phyloP scores from a whole-genome alignment of 495 filamentous ascomycete genomes.

The Tuber borchii region DNA sequence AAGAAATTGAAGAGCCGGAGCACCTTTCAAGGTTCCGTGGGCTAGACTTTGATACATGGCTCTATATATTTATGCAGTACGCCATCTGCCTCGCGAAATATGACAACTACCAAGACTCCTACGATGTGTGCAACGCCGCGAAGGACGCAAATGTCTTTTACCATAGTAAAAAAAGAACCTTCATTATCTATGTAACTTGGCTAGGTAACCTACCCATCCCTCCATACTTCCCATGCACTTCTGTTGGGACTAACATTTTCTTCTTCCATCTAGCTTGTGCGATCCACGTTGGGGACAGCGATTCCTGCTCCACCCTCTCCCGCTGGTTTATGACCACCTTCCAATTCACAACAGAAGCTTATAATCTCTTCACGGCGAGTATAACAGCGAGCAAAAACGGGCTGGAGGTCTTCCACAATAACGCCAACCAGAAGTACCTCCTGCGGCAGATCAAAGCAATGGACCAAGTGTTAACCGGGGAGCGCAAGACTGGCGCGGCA shows the following conservation, averaged over 20 bases:
- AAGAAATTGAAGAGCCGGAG: conserved; percentile 27
- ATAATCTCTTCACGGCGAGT: conserved; percentile 58
- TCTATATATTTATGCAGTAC: conserved; percentile 85
- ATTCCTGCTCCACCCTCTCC: conserved; percentile 58
- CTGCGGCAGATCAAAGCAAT: conserved; percentile 84
- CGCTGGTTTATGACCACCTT: conserved; percentile 84
- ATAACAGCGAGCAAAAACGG: conserved; percentile 39
- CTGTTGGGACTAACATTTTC: neutral
- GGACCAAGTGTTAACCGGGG: conserved; percentile 51
- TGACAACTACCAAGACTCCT: conserved; percentile 57
- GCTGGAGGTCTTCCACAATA: conserved; percentile 49
- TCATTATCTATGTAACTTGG: conserved; percentile 73
- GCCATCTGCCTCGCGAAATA: conserved; percentile 62
- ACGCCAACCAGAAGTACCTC: conserved; percentile 74
- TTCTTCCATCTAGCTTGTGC: conserved; percentile 59
- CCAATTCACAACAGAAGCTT: conserved; percentile 76
- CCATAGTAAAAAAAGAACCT: conserved; percentile 57
- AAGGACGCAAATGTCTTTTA: conserved; percentile 73
- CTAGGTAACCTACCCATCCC: conserved; percentile 52
- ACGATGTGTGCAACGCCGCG: conserved; percentile 66
- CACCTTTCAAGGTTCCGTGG: conserved; percentile 65
- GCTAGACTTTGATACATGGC: conserved; percentile 73
- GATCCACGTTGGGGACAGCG: conserved; percentile 69
- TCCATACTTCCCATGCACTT: neutral
- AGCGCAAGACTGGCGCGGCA: conserved; percentile 42